These are phyloP conservation scores for Flaveria trinervia DNA, from an alignment of 129 eudicot species.

Conservation along the genomic window DNA sequence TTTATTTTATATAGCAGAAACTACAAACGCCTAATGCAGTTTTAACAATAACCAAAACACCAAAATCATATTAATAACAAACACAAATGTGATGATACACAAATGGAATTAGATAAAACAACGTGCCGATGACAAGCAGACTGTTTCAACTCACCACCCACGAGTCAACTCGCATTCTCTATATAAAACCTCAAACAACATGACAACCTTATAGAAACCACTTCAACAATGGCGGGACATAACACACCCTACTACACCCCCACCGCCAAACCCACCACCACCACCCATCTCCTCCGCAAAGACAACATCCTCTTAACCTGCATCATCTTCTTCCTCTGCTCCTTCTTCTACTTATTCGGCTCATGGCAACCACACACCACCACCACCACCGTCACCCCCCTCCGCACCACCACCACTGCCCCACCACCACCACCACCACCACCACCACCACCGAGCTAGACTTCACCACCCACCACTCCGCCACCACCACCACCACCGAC, in stretches of 20 bases:
- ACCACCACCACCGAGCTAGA: constrained; percentile 40
- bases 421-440: constrained; percentile 20
- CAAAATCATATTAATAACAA: too few species aligned
- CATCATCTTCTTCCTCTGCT: constrained; percentile 57
- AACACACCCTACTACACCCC: constrained; percentile 57
- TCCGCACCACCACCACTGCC: constrained; percentile 24
- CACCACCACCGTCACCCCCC: constrained; percentile 25
- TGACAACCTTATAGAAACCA: not conserved
- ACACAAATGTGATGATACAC: too few species aligned
- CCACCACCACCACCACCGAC: constrained; percentile 14
- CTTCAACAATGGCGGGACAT: constrained; percentile 57
- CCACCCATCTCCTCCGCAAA: constrained; percentile 35
- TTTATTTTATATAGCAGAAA: too few species aligned
- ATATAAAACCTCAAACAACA: constrained; percentile 16
- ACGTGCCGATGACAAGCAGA: not conserved
- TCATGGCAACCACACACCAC: constrained; percentile 42
- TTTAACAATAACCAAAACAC: too few species aligned
- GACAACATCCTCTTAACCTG: constrained; percentile 36
- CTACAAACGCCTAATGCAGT: too few species aligned
- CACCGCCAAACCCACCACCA: constrained; percentile 49
- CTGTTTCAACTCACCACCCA: constrained; percentile 22
- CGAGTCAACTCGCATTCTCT: constrained; percentile 27
- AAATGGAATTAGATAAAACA: too few species aligned
- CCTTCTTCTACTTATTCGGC: constrained; percentile 67
- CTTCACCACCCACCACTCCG: constrained; percentile 72